Percentiles rank a stretch among this genome's conserved stretches.
Evolutionary conservation across 306 rosid species (phyloP).

Genomic region (Malus sylvestris): DNA sequence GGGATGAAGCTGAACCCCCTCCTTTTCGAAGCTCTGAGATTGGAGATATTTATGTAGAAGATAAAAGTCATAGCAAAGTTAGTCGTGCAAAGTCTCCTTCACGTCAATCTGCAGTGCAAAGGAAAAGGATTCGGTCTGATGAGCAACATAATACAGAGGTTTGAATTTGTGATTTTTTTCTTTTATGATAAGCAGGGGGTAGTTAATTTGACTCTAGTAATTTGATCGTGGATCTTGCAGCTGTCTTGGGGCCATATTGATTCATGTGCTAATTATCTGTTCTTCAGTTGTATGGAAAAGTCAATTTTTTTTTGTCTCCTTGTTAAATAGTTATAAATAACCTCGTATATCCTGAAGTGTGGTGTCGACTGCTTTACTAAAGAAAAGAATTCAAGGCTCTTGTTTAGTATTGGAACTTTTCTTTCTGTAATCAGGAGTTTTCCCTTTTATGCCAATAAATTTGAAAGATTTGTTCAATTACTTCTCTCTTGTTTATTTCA

Average conservation of each 20-base stretch:
- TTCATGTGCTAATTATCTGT: neutral
- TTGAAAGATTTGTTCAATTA: neutral
- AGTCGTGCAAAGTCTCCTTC: conserved; percentile 40
- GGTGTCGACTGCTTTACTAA: neutral
- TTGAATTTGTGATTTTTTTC: conserved; percentile 6
- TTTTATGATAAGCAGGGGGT: neutral
- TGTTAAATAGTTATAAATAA: neutral
- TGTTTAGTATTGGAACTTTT: neutral
- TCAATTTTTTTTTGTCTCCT: neutral
- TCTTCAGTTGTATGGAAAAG: neutral
- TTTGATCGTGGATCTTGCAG: neutral
- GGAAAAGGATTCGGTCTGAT: conserved; percentile 66
- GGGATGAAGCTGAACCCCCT: conserved; percentile 57
- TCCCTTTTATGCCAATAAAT: neutral
- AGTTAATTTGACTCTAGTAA: neutral
- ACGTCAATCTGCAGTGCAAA: conserved; percentile 37
- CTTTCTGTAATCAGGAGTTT: neutral
- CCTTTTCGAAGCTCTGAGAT: conserved; percentile 52
- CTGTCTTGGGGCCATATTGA: neutral
- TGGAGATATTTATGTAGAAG: conserved; percentile 32
- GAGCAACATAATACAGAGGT: conserved; percentile 60
- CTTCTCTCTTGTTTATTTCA: neutral
- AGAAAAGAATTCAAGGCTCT: neutral
- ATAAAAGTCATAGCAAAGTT: conserved; percentile 24
- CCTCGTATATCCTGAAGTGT: neutral